Evolutionary conservation across 441 rosid genomes (phyloP), one percentile per base, ranked within the genome.

Genomic region (Eruca vesicaria): DNA sequence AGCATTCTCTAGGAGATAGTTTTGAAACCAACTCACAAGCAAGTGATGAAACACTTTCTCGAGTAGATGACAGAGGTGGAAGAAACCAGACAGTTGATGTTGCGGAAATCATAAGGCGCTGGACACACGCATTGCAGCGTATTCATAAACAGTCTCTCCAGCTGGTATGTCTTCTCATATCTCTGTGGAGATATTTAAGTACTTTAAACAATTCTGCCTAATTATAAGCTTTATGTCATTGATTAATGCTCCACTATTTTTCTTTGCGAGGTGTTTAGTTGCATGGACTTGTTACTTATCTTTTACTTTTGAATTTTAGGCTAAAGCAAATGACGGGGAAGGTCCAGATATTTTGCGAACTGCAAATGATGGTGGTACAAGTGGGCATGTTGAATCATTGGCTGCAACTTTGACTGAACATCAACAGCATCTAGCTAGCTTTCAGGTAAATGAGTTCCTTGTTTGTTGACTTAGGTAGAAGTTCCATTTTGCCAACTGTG

Each of bases 101-200:
- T 16, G 98, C 99, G 6, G 99, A 96, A 84, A 85, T 96, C 83
- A 94, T 96, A 68, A 87, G 99, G 83, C 95, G 99, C 68, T 96
- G 99, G 98, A 96, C 98, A 0, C 99, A 96, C 83, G 99, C 99
- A 28, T 86, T 96, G 78, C 99, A 92, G 79, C 97, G 98, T 73
- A 90, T 96, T 84, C 97, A 96, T 76, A 96, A 96, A 80, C 99
- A 94, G 80, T 93, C 99, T 26, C 96, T 94, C 78, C 99, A 85
- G 77, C 78, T 96, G 95, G 99, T 96, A 92, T 82, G 85, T 64
- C 28, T 67, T 68, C 74, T 29, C 65, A 15, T 81, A 56, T 67
- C 66, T 23, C 26, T 33, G 38, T 50, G 71, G 21, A 6, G 12
- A 8, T n/a, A n/a, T n/a, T n/a, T n/a, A n/a, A 29, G 64, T 31